Conservation (phyloP, 768 basidiomycete genomes). For the Trametes meyenii region DNA sequence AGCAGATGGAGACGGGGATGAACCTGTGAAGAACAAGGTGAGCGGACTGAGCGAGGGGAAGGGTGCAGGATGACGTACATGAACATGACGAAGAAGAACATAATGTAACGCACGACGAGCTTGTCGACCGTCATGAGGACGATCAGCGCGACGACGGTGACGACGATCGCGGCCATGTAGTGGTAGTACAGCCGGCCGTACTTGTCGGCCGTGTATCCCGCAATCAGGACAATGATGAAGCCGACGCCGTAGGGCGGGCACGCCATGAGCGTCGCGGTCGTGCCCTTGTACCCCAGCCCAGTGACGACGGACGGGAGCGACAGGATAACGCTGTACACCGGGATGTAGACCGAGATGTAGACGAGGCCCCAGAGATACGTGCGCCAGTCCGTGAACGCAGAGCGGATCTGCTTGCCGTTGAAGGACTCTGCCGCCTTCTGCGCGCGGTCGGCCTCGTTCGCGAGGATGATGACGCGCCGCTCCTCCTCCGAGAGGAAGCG, state of each 20-base stretch:
- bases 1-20: conserved; percentile 33
- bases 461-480: conserved; percentile 42
- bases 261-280: conserved; percentile 63
- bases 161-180: conserved; percentile 26
- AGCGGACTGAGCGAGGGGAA: neutral
- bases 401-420: conserved; percentile 40
- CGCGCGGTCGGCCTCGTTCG: conserved; percentile 41
- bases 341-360: conserved; percentile 49
- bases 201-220: conserved; percentile 31
- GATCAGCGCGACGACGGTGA: conserved; percentile 33
- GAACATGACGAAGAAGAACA: conserved; percentile 40
- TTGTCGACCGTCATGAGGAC: conserved; percentile 35
- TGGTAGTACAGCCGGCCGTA: conserved; percentile 32
- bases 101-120: conserved; percentile 34
- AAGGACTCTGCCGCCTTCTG: conserved; percentile 37
- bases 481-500: conserved; percentile 48
- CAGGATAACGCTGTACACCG: conserved; percentile 48
- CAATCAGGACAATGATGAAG: conserved; percentile 32
- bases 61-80: conserved; percentile 28
- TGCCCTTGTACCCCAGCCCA: conserved; percentile 57
- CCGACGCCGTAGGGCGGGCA: conserved; percentile 49
- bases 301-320: conserved; percentile 76
- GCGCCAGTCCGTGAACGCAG: conserved; percentile 43
- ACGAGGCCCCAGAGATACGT: conserved; percentile 43
- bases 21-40: conserved; percentile 24